Percentiles rank a stretch among this genome's conserved stretches.
Evolutionary conservation across 1,284 basidiomycete genomes (phyloP).

Genomic region (Moesziomyces globuligerus): DNA sequence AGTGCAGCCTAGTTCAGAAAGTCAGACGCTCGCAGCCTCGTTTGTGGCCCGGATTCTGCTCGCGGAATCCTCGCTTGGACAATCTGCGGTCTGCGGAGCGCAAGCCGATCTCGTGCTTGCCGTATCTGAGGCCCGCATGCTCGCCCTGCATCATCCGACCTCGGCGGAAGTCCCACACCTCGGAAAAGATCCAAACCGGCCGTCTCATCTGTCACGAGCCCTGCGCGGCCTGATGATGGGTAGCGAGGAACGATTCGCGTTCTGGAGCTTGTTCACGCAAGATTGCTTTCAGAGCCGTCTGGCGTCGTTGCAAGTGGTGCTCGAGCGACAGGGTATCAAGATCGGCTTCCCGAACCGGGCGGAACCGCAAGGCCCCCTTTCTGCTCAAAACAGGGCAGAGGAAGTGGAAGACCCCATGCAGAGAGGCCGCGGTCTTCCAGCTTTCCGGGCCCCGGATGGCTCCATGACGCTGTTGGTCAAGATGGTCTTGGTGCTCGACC

Average conservation of each 20-base stretch:
- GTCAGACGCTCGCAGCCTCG: constrained; percentile 7
- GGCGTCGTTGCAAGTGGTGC: constrained; percentile 7
- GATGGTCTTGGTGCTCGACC: constrained; percentile 21
- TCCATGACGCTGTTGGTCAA: constrained; percentile 29
- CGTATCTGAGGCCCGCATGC: constrained; percentile 16
- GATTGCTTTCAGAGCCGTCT: constrained; percentile 30
- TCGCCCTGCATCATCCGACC: constrained; percentile 12
- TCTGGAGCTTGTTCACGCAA: constrained; percentile 32
- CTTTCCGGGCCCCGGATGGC: constrained; percentile 8
- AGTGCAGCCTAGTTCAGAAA: constrained; percentile 1
- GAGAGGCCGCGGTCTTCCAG: constrained; percentile 15
- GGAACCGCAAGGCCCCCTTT: not conserved
- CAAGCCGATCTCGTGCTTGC: constrained; percentile 16
- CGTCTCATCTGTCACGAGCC: constrained; percentile 15
- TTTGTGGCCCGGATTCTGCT: constrained; percentile 16
- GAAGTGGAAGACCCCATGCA: constrained; percentile 9
- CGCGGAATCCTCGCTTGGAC: constrained; percentile 10
- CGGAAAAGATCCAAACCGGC: constrained; percentile 5
- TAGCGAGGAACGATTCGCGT: constrained; percentile 15
- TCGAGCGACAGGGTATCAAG: constrained; percentile 23
- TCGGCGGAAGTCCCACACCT: constrained; percentile 9
- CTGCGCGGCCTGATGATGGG: constrained; percentile 24
- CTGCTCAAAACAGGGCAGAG: constrained; percentile 1
- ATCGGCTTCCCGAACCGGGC: constrained; percentile 14
- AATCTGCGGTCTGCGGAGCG: not conserved